These are phyloP conservation scores for Podospora tetraspora DNA, from an alignment of 495 filamentous ascomycete genomes.

Conservation along the genomic window DNA sequence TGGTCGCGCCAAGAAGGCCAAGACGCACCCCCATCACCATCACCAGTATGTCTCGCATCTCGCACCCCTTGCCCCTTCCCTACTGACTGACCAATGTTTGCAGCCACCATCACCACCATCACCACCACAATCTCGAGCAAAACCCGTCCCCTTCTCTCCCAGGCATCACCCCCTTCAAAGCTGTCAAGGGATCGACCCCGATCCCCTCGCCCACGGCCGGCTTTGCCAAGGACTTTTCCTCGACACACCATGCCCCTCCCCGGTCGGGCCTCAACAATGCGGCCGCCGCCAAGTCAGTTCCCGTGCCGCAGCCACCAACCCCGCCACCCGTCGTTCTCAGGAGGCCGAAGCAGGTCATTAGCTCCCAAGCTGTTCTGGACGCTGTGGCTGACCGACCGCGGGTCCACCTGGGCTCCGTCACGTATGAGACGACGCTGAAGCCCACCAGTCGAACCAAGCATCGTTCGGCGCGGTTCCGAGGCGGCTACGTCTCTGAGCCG, in stretches of 20 bases:
- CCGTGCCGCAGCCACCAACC: constrained; percentile 38
- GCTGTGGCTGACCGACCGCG: constrained; percentile 65
- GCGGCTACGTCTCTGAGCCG: constrained; percentile 65
- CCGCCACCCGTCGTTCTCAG: constrained; percentile 43
- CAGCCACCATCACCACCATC: constrained; percentile 71
- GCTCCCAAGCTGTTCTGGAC: constrained; percentile 61
- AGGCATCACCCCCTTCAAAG: constrained; percentile 35
- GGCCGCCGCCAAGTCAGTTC: constrained; percentile 29
- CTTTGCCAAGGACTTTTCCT: constrained; percentile 43
- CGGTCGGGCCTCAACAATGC: constrained; percentile 24
- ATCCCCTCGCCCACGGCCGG: constrained; percentile 50
- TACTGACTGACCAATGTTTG: constrained; percentile 18
- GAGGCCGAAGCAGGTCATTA: constrained; percentile 58
- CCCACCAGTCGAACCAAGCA: constrained; percentile 47
- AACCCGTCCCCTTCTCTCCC: constrained; percentile 41
- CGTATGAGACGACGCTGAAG: constrained; percentile 51
- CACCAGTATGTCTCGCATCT: constrained; percentile 48
- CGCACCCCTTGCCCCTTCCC: background rate
- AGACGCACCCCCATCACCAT: constrained; percentile 60
- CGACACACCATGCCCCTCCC: constrained; percentile 33
- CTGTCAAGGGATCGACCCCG: constrained; percentile 44
- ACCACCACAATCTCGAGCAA: constrained; percentile 65
- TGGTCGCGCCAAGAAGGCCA: constrained; percentile 51
- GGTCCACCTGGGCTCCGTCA: constrained; percentile 64
- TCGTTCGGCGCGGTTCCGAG: constrained; percentile 48